Base-by-base conservation (phyloP, 164 flowering plant species). In the Brasenia schreberi region DNA sequence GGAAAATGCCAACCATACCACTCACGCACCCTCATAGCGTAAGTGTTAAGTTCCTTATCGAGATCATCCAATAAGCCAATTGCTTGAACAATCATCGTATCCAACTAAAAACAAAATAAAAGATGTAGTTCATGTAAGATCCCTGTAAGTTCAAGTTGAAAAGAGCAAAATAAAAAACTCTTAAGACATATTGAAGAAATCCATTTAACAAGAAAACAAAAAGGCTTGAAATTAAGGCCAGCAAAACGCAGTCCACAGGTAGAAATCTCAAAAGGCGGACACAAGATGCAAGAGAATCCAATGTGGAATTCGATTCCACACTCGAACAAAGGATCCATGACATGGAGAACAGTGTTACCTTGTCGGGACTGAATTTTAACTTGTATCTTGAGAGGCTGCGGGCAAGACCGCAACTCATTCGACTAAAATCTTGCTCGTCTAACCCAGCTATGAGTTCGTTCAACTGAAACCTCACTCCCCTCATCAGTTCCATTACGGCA, bases 1-100 rank as follows among this genome's bases (percentile, higher is more conserved):
- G 97, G 98, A 77, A 94, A 94, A 85, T 94, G 98, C 98, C 98
- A 94, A 7, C 97, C 97, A 71, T 94, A 94, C 97, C 98, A 93
- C 78, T 94, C 98, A 56, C 91, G 72, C 49, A 91, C 96, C 71
- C 97, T 84, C 98, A 94, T 94, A 6, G 96, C 97, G 76, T 91
- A 91, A 12, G 95, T 91, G 70, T 94, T 94, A 4, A 94, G 83
- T 78, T 94, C 98, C 70, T 94, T 94, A 78, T 94, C 98, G 71
- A 94, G 95, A 79, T 91, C 97, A 82, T 94, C 98, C 80, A 94
- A 80, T 80, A 91, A 79, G 59, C 97, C 90, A 81, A 94, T 94
- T 16, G 98, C 97, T 66, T 91, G 98, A 71, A 91, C 83, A 23
- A 94, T 88, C 97, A 94, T 91, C 0, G 97, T 94, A 70, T 94